These are phyloP conservation scores for Pulveroboletus sp. DNA, from an alignment of 768 basidiomycete species.

Conservation along the genomic window DNA sequence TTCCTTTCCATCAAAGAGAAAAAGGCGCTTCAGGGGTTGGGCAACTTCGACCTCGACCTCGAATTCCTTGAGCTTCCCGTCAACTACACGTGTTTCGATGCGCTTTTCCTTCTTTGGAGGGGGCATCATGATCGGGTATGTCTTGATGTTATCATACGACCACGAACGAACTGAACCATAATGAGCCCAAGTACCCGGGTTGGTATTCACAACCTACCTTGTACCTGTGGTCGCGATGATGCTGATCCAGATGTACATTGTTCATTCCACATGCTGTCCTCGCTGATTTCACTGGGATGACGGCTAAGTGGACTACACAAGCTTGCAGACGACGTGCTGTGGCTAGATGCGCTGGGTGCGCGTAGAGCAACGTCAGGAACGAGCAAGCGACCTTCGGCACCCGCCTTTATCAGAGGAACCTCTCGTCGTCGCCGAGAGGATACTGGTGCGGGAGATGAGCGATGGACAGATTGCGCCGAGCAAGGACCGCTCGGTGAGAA, in stretches of 20 bases:
- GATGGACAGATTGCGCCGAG: constrained; percentile 34
- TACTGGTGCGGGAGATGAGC: constrained; percentile 33
- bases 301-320: constrained; percentile 38
- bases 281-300: constrained; percentile 38
- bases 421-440: constrained; percentile 40
- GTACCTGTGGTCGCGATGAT: constrained; percentile 40
- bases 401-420: constrained; percentile 51
- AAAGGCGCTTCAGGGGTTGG: constrained; percentile 57
- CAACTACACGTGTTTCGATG: constrained; percentile 44
- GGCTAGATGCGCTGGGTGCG: constrained; percentile 33
- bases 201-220: constrained; percentile 40
- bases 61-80: constrained; percentile 49
- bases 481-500: constrained; percentile 33
- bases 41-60: constrained; percentile 51
- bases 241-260: constrained; percentile 21
- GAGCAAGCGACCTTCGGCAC: constrained; percentile 62
- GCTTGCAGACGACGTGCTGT: constrained; percentile 25
- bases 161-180: constrained; percentile 55
- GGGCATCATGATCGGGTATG: constrained; percentile 52
- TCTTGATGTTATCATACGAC: constrained; percentile 71
- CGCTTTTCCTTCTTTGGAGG: constrained; percentile 52
- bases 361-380: constrained; percentile 41
- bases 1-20: constrained; percentile 58
- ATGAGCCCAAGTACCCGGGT: constrained; percentile 8
- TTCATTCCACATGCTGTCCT: constrained; percentile 29